phyloP scores from a whole-genome alignment of 441 rosid genomes.

The Raphanus hybrid region DNA sequence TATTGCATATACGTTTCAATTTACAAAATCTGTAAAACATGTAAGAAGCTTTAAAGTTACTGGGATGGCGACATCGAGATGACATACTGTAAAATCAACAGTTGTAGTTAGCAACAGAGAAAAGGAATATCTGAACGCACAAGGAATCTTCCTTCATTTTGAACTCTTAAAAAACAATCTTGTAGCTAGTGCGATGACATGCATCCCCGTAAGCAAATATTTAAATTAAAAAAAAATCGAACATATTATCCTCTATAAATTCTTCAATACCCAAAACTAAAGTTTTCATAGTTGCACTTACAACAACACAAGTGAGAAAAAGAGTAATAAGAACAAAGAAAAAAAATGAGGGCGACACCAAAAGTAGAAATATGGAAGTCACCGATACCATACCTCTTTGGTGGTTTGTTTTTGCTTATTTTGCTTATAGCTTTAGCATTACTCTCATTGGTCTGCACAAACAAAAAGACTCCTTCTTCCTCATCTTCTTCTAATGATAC shows the following conservation, averaged over 20 bases:
- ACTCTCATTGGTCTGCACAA: slow-evolving; percentile 38
- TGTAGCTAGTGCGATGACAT: slow-evolving; percentile 5
- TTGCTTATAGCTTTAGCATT: slow-evolving; percentile 44
- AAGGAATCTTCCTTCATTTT: slow-evolving; percentile 31
- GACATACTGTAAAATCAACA: background rate
- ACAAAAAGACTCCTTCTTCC: slow-evolving; percentile 11
- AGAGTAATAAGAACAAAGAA: background rate
- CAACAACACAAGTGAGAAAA: background rate
- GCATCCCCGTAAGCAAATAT: background rate
- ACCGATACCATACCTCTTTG: slow-evolving; percentile 46
- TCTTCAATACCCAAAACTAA: slow-evolving; percentile 5
- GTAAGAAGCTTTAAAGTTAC: background rate
- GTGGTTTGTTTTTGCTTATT: slow-evolving; percentile 41
- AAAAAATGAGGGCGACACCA: slow-evolving; percentile 25
- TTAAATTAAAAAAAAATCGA: background rate
- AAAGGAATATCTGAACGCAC: slow-evolving; percentile 37
- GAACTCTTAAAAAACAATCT: slow-evolving; percentile 13
- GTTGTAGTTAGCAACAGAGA: background rate
- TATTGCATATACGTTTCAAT: too few species aligned
- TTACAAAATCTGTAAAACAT: background rate
- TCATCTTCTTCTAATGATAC: slow-evolving; percentile 6
- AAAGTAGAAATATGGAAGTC: slow-evolving; percentile 39
- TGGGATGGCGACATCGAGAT: slow-evolving; percentile 9
- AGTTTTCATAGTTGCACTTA: slow-evolving; percentile 14
- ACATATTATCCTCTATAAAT: slow-evolving; percentile 29